phyloP scores from a whole-genome alignment of 495 filamentous ascomycete species.

The Neurospora hispaniola region DNA sequence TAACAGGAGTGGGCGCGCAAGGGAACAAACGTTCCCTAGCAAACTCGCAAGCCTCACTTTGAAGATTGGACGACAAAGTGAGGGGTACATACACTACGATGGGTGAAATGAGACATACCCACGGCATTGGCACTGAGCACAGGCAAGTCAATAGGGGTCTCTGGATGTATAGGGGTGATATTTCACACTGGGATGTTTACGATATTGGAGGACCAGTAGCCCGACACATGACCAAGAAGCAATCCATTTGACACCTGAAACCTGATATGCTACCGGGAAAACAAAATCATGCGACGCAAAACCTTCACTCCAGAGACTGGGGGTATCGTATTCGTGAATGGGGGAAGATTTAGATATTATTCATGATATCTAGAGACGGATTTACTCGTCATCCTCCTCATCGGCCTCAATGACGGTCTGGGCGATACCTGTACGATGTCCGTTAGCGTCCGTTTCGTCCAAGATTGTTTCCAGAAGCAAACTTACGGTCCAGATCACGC shows the following conservation, averaged over 20 bases:
- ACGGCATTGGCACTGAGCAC: neutral
- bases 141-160: slow-evolving; percentile 41
- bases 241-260: slow-evolving; percentile 30
- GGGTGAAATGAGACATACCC: neutral
- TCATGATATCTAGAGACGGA: slow-evolving; percentile 7
- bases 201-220: neutral
- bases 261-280: slow-evolving; percentile 27
- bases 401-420: slow-evolving; percentile 64
- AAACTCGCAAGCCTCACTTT: neutral
- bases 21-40: neutral
- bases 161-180: slow-evolving; percentile 26
- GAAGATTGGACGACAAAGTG: neutral
- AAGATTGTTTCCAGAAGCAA: neutral
- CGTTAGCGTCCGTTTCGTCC: neutral
- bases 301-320: slow-evolving; percentile 3
- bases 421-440: slow-evolving; percentile 43
- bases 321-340: slow-evolving; percentile 1
- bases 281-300: slow-evolving; percentile 17
- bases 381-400: slow-evolving; percentile 53
- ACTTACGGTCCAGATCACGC: slow-evolving; percentile 90
- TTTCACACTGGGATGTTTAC: neutral
- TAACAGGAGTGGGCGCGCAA: no score
- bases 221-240: slow-evolving; percentile 20
- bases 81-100: neutral
- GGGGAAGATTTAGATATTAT: slow-evolving; percentile 1